Evolutionary conservation across 441 rosid genomes (phyloP).

Genomic region (Arabidopsis lyrata): DNA sequence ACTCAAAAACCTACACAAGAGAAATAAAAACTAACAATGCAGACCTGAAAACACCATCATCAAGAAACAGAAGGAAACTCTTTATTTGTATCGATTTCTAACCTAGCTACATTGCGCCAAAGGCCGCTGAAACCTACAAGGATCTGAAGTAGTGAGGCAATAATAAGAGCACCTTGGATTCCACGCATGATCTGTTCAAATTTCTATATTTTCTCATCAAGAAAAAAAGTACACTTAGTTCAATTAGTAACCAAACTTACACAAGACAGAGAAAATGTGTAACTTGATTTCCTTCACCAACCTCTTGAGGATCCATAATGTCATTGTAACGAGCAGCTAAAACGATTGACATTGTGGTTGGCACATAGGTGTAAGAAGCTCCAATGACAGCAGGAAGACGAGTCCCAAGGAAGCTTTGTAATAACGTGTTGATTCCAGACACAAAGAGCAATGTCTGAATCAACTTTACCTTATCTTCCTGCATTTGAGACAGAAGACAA

Average conservation of each 20-base stretch:
- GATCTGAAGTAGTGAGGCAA: conserved; percentile 89
- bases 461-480: conserved; percentile 91
- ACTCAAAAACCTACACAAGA: conserved; percentile 71
- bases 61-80: conserved; percentile 6
- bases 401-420: conserved; percentile 74
- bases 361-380: conserved; percentile 84
- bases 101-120: conserved; percentile 93
- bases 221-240: neutral
- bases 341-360: conserved; percentile 83
- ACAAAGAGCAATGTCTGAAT: conserved; percentile 91
- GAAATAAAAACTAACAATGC: neutral
- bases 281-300: conserved; percentile 14
- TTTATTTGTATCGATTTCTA: neutral
- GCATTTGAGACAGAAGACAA: neutral
- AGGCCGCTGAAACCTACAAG: conserved; percentile 95
- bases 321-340: conserved; percentile 81
- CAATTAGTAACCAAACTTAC: neutral
- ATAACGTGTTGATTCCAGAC: conserved; percentile 90
- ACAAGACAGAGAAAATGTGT: neutral
- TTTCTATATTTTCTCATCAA: conserved; percentile 54
- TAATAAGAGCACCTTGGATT: conserved; percentile 84
- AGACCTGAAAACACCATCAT: neutral
- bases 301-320: conserved; percentile 64
- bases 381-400: conserved; percentile 93
- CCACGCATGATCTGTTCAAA: conserved; percentile 88